Conservation (phyloP, 164 flowering plant genomes). For the Houttuynia cordata region DNA sequence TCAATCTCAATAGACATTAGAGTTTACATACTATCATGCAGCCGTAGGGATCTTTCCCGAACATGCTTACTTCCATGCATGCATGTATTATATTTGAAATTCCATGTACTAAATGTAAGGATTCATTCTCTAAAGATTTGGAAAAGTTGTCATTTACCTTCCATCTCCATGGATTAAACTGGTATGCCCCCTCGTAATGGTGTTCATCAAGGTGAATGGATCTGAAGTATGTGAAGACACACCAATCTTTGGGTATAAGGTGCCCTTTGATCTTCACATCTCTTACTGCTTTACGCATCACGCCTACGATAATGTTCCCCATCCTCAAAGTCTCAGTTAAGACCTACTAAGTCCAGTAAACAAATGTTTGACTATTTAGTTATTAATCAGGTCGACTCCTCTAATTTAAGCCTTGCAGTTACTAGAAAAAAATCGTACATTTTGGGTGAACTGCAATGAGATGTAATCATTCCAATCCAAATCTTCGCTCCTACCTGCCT, state of each 20-base stretch:
- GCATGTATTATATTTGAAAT: too few relatives aligned
- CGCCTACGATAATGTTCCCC: slow-evolving; percentile 80
- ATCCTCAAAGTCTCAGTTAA: slow-evolving; percentile 85
- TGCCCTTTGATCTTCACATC: slow-evolving; percentile 77
- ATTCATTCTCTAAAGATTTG: too few relatives aligned
- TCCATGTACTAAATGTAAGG: background rate
- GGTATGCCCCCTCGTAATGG: slow-evolving; percentile 50
- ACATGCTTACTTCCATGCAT: background rate
- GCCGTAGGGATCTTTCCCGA: background rate
- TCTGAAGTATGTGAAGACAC: slow-evolving; percentile 63
- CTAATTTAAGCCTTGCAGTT: background rate
- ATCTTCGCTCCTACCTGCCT: slow-evolving; percentile 35
- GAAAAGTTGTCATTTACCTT: slow-evolving; percentile 34
- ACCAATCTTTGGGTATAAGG: slow-evolving; percentile 79
- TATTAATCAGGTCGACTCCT: background rate
- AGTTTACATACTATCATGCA: background rate
- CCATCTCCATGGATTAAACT: slow-evolving; percentile 98
- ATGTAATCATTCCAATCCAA: slow-evolving; percentile 55
- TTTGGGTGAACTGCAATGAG: slow-evolving; percentile 69
- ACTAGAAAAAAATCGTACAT: slow-evolving; percentile 25
- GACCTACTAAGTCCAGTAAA: slow-evolving; percentile 34
- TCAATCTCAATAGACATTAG: background rate
- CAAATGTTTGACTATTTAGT: background rate
- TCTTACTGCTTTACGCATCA: slow-evolving; percentile 78
- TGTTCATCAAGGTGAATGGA: slow-evolving; percentile 86